Conservation (phyloP, 805 yeast species). For the Barnettozyma californica region DNA sequence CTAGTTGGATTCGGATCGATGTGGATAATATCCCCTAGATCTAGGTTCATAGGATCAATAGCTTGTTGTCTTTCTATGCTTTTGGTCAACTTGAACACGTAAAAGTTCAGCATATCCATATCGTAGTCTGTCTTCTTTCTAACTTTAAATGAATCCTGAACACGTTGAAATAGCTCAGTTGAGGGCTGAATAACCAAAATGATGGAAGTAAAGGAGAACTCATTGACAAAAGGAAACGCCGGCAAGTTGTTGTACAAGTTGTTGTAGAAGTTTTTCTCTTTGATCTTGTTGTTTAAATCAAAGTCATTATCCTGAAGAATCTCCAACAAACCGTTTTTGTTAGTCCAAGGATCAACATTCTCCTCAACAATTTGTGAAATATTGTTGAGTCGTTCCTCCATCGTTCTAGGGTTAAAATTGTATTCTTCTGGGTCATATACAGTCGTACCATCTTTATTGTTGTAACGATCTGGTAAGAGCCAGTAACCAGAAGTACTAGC, state of each 20-base stretch:
- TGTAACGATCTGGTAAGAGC: constrained; percentile 26
- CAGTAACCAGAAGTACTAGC: constrained; percentile 44
- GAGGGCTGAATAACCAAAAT: constrained; percentile 57
- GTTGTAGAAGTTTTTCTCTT: constrained; percentile 14
- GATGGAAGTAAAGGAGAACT: constrained; percentile 34
- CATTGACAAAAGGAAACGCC: constrained; percentile 24
- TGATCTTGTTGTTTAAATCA: not conserved
- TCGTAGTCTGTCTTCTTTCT: constrained; percentile 38
- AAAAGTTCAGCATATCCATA: constrained; percentile 48
- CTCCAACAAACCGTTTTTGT: not conserved
- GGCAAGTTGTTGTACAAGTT: constrained; percentile 37
- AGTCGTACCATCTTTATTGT: constrained; percentile 6
- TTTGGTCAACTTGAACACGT: constrained; percentile 25
- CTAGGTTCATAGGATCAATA: constrained; percentile 2
- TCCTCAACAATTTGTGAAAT: constrained; percentile 1
- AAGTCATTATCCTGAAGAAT: not conserved
- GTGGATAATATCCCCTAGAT: constrained; percentile 17
- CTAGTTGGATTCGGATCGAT: not conserved
- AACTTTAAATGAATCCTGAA: constrained; percentile 20
- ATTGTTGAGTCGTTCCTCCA: constrained; percentile 1
- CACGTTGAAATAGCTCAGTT: constrained; percentile 16
- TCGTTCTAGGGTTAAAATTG: not conserved
- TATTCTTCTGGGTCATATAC: constrained; percentile 1
- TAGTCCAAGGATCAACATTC: constrained; percentile 3
- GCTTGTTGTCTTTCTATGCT: constrained; percentile 14